Conservation (phyloP, 177 flowering plant genomes). For the Vitis hybrid region DNA sequence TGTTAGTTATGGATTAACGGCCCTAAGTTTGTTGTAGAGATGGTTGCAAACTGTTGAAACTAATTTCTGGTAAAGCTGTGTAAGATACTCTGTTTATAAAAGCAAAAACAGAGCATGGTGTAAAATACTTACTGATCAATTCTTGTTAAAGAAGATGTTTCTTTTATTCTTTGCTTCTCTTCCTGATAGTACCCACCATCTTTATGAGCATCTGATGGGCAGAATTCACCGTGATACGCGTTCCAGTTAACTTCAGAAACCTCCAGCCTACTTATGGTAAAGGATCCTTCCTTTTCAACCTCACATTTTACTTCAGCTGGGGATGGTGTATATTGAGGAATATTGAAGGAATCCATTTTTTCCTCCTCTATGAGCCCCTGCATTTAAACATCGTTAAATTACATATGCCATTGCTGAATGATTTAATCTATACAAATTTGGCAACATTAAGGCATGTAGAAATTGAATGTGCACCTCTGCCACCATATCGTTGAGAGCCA, state of each 20-base stretch:
- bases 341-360: constrained; percentile 42
- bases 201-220: not conserved
- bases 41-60: too few species aligned
- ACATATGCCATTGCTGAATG: too few species aligned
- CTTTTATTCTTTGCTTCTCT: too few species aligned
- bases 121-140: too few species aligned
- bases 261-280: constrained; percentile 27
- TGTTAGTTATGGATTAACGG: too few species aligned
- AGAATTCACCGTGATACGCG: not conserved
- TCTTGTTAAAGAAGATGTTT: too few species aligned
- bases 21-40: too few species aligned
- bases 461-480: constrained; percentile 23
- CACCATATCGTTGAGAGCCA: constrained; percentile 40
- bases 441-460: too few species aligned
- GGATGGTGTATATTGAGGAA: constrained; percentile 50
- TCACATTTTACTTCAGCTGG: constrained; percentile 35
- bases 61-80: too few species aligned
- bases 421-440: too few species aligned
- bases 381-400: not conserved
- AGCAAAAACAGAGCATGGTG: too few species aligned
- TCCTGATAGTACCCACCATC: constrained; percentile 25
- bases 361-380: constrained; percentile 49
- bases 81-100: too few species aligned
- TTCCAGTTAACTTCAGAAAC: constrained; percentile 30
- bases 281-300: constrained; percentile 44